phyloP scores from a whole-genome alignment of 139 green algal genomes.

The Protoeuglena noctilucae region DNA sequence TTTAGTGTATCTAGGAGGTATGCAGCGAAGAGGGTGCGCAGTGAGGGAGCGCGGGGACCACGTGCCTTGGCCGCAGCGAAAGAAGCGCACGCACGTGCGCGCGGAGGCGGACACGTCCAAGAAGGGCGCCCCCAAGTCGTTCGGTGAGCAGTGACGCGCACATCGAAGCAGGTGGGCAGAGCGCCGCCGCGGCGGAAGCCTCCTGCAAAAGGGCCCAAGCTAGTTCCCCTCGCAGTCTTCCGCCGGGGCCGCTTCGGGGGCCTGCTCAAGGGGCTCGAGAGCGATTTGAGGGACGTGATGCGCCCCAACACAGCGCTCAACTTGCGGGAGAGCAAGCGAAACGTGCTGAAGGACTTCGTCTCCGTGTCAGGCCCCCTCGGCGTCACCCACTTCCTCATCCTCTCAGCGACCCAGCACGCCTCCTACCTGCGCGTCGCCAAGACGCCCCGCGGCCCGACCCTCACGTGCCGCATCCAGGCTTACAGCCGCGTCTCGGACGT shows the following conservation, averaged over 20 bases:
- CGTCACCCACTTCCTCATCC: slow-evolving; percentile 86
- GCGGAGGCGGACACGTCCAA: slow-evolving; percentile 31
- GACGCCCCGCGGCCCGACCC: slow-evolving; percentile 74
- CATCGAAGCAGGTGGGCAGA: too few relatives aligned
- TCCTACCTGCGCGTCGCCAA: slow-evolving; percentile 76
- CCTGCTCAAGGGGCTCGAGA: slow-evolving; percentile 58
- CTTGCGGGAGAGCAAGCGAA: slow-evolving; percentile 63
- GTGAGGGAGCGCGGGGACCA: too few relatives aligned
- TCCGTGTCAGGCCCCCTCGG: slow-evolving; percentile 82
- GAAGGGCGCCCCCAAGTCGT: slow-evolving; percentile 49
- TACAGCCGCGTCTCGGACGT: slow-evolving; percentile 80
- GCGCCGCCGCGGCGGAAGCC: too few relatives aligned
- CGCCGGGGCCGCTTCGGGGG: slow-evolving; percentile 43
- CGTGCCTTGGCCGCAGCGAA: too few relatives aligned
- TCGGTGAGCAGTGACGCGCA: too few relatives aligned
- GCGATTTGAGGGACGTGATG: slow-evolving; percentile 82
- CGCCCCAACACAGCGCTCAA: slow-evolving; percentile 73
- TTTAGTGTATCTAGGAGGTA: too few relatives aligned
- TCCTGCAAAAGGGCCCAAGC: too few relatives aligned
- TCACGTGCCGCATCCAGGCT: slow-evolving; percentile 62
- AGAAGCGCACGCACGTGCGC: slow-evolving; percentile 62
- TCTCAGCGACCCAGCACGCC: slow-evolving; percentile 65
- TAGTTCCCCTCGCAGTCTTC: too few relatives aligned
- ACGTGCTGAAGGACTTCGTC: slow-evolving; percentile 92
- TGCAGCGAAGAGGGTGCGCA: too few relatives aligned